Base-by-base conservation (phyloP, 2,329 filamentous ascomycete species). In the Xylariaceae sp. region DNA sequence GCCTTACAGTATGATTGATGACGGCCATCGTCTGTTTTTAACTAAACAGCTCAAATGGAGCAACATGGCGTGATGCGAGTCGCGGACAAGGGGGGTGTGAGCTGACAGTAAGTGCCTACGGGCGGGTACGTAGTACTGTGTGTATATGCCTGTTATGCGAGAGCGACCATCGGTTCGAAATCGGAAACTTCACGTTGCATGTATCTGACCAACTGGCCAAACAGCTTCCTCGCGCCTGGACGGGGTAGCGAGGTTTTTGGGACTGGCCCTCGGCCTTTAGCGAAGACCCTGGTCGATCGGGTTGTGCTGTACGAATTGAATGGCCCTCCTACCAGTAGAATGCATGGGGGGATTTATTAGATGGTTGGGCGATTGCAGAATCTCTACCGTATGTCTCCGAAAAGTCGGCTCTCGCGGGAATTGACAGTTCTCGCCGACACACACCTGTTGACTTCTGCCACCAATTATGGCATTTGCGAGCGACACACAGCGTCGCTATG, bases 11-110 rank as follows among this genome's bases (percentile, higher is more conserved):
- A 21, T 20, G 36, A 14, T 37, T 10, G 44, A 58, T 52, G 55
- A 57, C 25, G 47, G 53, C 45, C 52, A 53, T 50, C 46, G 47
- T 55, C 55, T 53, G 54, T 52, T 61, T 57, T 60, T 56, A 59
- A 57, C 48, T 50, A 57, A 45, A 40, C 23, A 38, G 46, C 45
- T 44, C 39, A 44, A 60, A 50, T 59, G 57, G 56, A 59, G 49
- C 57, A 57, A 62, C 59, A 60, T 61, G 58, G 59, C 59, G 57
- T 50, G 48, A 60, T 44, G 40, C 49, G 52, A 54, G 53, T 52
- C 45, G 48, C 48, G 44, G 47, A 41, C 25, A 25, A 37, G 32
- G 14, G 38, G 48, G 44, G 44, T 37, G 50, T 51, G 50, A 49
- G 50, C 53, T 51, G 48, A 53, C 52, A 32, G 45, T 39, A 46